A percentile compares a stretch with the other conserved stretches of the same genome.
Evolutionary conservation across 2,329 filamentous ascomycete genomes (phyloP).

Genomic region (Cercospora sp.): DNA sequence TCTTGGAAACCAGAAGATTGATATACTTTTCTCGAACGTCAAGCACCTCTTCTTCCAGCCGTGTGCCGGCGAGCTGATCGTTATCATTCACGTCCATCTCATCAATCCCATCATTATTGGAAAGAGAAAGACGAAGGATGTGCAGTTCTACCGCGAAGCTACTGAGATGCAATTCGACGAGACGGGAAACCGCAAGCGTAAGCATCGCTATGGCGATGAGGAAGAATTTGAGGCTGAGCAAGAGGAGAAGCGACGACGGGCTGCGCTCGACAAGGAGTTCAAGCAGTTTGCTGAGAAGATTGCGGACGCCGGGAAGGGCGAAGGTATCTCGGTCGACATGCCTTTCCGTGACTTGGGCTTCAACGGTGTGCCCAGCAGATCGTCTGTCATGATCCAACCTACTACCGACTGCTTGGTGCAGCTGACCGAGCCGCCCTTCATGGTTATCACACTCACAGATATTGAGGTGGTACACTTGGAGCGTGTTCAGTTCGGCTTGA

Average conservation of each 20-base stretch:
- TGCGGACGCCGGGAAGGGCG: slow-evolving; percentile 87
- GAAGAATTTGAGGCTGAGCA: slow-evolving; percentile 99
- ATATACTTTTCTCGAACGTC: slow-evolving; percentile 96
- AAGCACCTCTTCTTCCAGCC: slow-evolving; percentile 99
- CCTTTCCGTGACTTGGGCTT: slow-evolving; percentile 96
- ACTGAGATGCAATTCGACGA: slow-evolving; percentile 99
- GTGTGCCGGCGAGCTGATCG: slow-evolving; percentile 91
- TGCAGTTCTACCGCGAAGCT: slow-evolving; percentile 96
- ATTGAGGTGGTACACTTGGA: slow-evolving; percentile 96
- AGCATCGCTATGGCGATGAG: slow-evolving; percentile 96
- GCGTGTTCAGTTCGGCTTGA: slow-evolving; percentile 90
- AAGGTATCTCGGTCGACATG: slow-evolving; percentile 91
- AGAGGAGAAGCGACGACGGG: slow-evolving; percentile 85
- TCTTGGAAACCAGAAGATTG: slow-evolving; percentile 82
- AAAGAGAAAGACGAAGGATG: slow-evolving; percentile 98
- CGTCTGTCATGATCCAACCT: slow-evolving; percentile 92
- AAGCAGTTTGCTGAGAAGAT: slow-evolving; percentile 97
- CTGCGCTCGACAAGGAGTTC: slow-evolving; percentile 93
- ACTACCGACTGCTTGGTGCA: slow-evolving; percentile 97
- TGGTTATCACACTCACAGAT: slow-evolving; percentile 91
- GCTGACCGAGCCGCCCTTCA: slow-evolving; percentile 93
- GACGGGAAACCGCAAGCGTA: slow-evolving; percentile 95
- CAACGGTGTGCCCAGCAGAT: slow-evolving; percentile 92
- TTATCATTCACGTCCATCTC: slow-evolving; percentile 95
- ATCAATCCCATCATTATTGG: slow-evolving; percentile 98